phyloP scores from a whole-genome alignment of 2,329 filamentous ascomycete genomes.

The Fusarium nematophilum region DNA sequence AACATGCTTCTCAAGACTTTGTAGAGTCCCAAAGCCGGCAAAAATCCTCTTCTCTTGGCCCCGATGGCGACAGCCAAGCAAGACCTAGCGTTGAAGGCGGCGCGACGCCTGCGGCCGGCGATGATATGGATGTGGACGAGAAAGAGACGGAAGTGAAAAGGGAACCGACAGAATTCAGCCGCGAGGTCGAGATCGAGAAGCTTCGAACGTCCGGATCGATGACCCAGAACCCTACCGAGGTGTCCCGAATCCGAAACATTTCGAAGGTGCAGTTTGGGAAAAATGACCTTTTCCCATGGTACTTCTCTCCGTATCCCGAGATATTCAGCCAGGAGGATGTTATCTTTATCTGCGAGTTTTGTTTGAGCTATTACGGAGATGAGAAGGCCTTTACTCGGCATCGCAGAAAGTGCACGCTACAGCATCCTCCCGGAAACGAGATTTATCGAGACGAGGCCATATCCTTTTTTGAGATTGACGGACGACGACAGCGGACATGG shows the following conservation, averaged over 20 bases:
- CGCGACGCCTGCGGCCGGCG: constrained; percentile 57
- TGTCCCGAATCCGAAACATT: constrained; percentile 94
- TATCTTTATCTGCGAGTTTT: constrained; percentile 98
- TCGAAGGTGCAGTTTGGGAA: constrained; percentile 94
- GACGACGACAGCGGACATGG: constrained; percentile 92
- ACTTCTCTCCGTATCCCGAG: constrained; percentile 97
- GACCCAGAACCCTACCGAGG: constrained; percentile 98
- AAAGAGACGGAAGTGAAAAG: constrained; percentile 57
- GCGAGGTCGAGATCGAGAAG: constrained; percentile 96
- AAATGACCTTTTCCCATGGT: constrained; percentile 95
- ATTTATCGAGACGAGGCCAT: constrained; percentile 96
- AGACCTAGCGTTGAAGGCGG: constrained; percentile 56
- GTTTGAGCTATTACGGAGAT: constrained; percentile 89
- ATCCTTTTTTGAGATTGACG: constrained; percentile 98
- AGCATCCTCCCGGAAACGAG: constrained; percentile 96
- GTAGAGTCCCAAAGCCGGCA: constrained; percentile 59
- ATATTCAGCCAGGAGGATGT: constrained; percentile 88
- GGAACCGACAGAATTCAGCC: constrained; percentile 71
- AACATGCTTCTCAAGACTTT: constrained; percentile 51
- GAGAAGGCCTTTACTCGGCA: constrained; percentile 86
- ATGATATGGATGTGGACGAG: constrained; percentile 69
- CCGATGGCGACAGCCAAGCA: constrained; percentile 59
- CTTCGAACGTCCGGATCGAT: constrained; percentile 94
- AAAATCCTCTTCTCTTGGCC: constrained; percentile 56
- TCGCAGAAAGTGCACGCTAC: constrained; percentile 87